Evolutionary conservation across 768 basidiomycete species (phyloP), one percentile per base, ranked within the genome.

Genomic region (Rubroboletus pulcherrimus): DNA sequence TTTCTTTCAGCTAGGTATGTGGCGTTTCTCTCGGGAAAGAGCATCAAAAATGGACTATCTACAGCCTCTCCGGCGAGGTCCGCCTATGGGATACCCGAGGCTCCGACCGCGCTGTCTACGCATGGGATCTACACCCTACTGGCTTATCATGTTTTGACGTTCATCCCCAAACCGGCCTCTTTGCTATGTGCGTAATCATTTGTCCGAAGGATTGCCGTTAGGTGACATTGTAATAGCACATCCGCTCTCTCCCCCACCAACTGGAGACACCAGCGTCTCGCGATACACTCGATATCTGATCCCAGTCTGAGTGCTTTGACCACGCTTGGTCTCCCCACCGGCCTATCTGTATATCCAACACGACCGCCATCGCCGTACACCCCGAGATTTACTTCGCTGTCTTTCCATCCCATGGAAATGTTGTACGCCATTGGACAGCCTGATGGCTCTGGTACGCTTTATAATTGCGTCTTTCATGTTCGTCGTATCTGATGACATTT

Each of bases 381-480:
- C 53, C 83, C 84, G 41, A 75, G 84, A 58, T 74, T 73, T 54
- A 85, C 82, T 42, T 85, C 87, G 31, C 73, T 93, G 48, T 76
- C 79, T 2, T 94, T 93, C 78, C 92, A 94, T 67, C 91, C 92
- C 12, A 78, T 83, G 58, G 89, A 94, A 70, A 93, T 93, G 92
- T 68, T 93, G 59, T 89, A 84, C 63, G 88, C 83, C 17, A 67
- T 86, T 15, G 90, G 90, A 9, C 81, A 81, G 42, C 80, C 86
- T 48, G 90, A 93, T 67, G 90, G 91, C 1, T 65, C 74, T 56
- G 77, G 82, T 83, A 63, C 56, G 78, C 60, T 21, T 51, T 52
- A 11, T 5, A 24, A 53, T 44, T 21, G 1, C 4, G 5, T 42
- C 17, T 26, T 45, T 40, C 29, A 7, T 10, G 43, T 43, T 33